Evolutionary conservation across 1,284 basidiomycete species (phyloP), one percentile per base, ranked within the genome.

Genomic region (Ustilago vetiveriae): DNA sequence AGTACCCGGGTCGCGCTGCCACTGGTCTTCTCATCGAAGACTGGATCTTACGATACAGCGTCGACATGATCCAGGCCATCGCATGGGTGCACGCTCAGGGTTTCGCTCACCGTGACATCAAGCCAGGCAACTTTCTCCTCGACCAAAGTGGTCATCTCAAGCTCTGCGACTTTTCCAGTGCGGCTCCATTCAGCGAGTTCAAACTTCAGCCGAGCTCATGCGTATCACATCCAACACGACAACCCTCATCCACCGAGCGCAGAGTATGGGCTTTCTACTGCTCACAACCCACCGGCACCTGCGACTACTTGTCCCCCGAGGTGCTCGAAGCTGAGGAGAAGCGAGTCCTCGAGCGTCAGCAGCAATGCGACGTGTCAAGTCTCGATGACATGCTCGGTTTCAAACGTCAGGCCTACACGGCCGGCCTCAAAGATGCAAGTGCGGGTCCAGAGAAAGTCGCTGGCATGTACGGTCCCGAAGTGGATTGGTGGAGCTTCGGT

Each of bases 401-500:
- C 24, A 43, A 53, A 23, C 53, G 45, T n/a, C 36, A 30, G 24
- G 27, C 7, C 32, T 6, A 9, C 10, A 24, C 24, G 30, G 13
- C 50, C n/a, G 27, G 33, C 8, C 29, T 37, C 3, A 14, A 26
- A 8, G 16, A 37, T 14, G 13, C 55, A 13, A 9, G 22, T 30
- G 8, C 26, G 17, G 26, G 21, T 10, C 50, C 55, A 21, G 35
- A 64, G 27, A 30, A 41, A 11, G 49, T 52, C 6, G 65, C 76
- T 4, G 80, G 80, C 16, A 52, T 47, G 27, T 81, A 82, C 49
- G 80, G 80, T 1, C 80, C 80, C 6, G 76, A 78, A 36, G 68
- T 77, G 38, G 80, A 82, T 48, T 82, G 78, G 78, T 82, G 80
- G 80, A 77, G 75, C 53, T 64, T 82, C 32, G 80, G 80, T 23